Evolutionary conservation across 1,284 basidiomycete genomes (phyloP).

Genomic region (Cryptococcus maquisensis): DNA sequence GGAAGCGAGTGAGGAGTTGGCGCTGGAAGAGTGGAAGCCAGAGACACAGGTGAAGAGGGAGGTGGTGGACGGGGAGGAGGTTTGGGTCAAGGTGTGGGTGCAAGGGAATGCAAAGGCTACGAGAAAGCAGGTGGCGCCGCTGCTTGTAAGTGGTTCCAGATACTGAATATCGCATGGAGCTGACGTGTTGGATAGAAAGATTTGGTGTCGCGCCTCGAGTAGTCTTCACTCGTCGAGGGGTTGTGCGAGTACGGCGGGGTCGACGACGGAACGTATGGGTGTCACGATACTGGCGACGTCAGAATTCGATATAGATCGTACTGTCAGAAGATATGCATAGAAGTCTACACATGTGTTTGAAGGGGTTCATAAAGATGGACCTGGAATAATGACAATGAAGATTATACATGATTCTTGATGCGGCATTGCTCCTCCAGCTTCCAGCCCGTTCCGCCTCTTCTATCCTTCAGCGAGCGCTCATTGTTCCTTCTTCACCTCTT

Average conservation of each 20-base stretch:
- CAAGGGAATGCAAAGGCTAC: slow-evolving; percentile 71
- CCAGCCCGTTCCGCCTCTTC: too few relatives aligned
- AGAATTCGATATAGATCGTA: too few relatives aligned
- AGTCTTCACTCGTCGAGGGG: not conserved
- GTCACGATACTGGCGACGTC: too few relatives aligned
- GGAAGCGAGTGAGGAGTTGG: slow-evolving; percentile 54
- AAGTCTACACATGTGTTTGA: too few relatives aligned
- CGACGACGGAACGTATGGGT: too few relatives aligned
- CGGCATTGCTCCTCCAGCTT: too few relatives aligned
- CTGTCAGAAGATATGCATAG: not conserved
- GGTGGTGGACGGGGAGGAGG: slow-evolving; percentile 18
- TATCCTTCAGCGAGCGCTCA: too few relatives aligned
- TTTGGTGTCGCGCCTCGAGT: slow-evolving; percentile 16
- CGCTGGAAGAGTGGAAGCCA: slow-evolving; percentile 51
- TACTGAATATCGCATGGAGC: not conserved
- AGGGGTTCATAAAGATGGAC: too few relatives aligned
- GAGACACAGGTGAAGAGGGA: slow-evolving; percentile 17
- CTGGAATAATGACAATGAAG: too few relatives aligned
- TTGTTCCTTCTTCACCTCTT: not conserved
- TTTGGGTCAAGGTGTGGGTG: slow-evolving; percentile 59
- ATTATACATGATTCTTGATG: too few relatives aligned
- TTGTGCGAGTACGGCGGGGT: too few relatives aligned
- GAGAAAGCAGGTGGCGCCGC: slow-evolving; percentile 73
- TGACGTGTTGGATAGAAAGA: slow-evolving; percentile 11
- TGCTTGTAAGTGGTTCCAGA: slow-evolving; percentile 52